These are phyloP conservation scores for Nannizzia gypsea DNA, from an alignment of 2,329 filamentous ascomycete species.

Conservation along the genomic window DNA sequence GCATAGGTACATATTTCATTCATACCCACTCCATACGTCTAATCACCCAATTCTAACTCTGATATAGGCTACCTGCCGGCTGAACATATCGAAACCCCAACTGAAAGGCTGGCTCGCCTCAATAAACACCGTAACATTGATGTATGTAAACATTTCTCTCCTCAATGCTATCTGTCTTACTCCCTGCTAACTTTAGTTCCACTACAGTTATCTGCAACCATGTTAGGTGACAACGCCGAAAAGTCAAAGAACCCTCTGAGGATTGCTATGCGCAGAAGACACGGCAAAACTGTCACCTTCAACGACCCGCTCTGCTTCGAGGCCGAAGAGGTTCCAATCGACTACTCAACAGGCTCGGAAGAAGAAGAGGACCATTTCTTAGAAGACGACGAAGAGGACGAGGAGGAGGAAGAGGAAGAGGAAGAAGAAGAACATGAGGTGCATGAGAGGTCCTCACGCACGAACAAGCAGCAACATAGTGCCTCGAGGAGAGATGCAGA, in stretches of 20 bases:
- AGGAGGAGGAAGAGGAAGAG: constrained; percentile 25
- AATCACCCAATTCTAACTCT: constrained; percentile 35
- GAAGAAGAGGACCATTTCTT: constrained; percentile 38
- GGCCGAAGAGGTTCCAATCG: constrained; percentile 67
- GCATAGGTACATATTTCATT: constrained; percentile 52
- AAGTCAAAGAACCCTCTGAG: constrained; percentile 75
- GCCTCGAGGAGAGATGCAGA: constrained; percentile 24
- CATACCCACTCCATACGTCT: neutral
- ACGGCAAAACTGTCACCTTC: constrained; percentile 79
- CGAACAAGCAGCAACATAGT: constrained; percentile 17
- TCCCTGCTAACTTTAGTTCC: constrained; percentile 3
- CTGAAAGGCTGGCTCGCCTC: constrained; percentile 78
- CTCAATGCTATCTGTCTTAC: neutral
- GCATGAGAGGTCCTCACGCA: neutral
- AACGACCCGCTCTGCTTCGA: constrained; percentile 76
- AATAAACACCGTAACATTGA: constrained; percentile 99
- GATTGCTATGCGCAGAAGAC: constrained; percentile 68
- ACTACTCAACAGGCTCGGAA: constrained; percentile 65
- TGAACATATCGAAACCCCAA: constrained; percentile 96
- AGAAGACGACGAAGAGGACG: constrained; percentile 27
- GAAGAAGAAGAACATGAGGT: constrained; percentile 16
- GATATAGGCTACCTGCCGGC: constrained; percentile 76
- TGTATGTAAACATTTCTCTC: constrained; percentile 43
- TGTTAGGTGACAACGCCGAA: constrained; percentile 61
- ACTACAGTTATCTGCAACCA: constrained; percentile 52